phyloP scores from a whole-genome alignment of 2,329 filamentous ascomycete species.

The Ploettnerulaceae sp. region DNA sequence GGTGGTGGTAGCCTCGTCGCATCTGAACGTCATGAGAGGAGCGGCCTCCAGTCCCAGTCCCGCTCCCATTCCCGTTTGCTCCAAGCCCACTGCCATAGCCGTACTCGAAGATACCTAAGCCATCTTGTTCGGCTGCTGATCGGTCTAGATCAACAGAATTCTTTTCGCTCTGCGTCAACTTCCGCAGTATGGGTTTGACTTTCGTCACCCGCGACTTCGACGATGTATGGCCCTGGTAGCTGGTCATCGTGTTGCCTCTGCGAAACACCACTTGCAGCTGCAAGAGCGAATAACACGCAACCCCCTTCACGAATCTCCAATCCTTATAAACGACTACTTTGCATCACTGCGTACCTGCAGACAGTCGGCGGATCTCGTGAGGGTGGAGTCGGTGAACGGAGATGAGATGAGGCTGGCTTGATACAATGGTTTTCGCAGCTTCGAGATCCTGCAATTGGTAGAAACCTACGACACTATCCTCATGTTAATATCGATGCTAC shows the following conservation, averaged over 20 bases:
- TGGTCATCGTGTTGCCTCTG: constrained; percentile 22
- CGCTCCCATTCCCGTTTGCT: background rate
- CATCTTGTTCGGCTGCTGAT: constrained; percentile 51
- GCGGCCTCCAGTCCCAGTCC: constrained; percentile 7
- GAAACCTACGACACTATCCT: background rate
- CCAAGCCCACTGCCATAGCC: constrained; percentile 19
- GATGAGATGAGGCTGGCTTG: background rate
- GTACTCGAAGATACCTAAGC: constrained; percentile 35
- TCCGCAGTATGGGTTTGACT: constrained; percentile 57
- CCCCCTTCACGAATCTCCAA: constrained; percentile 13
- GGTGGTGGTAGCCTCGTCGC: constrained; percentile 42
- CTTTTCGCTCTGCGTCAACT: constrained; percentile 49
- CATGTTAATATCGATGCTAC: background rate
- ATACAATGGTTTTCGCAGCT: background rate
- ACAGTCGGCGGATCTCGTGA: background rate
- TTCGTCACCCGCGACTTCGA: constrained; percentile 27
- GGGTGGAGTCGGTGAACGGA: background rate
- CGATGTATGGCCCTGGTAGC: constrained; percentile 23
- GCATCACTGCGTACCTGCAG: constrained; percentile 19
- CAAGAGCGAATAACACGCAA: too few species aligned
- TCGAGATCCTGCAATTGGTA: background rate
- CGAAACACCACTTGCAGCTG: background rate
- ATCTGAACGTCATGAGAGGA: constrained; percentile 28
- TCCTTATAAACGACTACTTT: constrained; percentile 19
- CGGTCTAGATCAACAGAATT: constrained; percentile 59